phyloP scores from a whole-genome alignment of 179 eudicot species.

The Spinacia oleracea region DNA sequence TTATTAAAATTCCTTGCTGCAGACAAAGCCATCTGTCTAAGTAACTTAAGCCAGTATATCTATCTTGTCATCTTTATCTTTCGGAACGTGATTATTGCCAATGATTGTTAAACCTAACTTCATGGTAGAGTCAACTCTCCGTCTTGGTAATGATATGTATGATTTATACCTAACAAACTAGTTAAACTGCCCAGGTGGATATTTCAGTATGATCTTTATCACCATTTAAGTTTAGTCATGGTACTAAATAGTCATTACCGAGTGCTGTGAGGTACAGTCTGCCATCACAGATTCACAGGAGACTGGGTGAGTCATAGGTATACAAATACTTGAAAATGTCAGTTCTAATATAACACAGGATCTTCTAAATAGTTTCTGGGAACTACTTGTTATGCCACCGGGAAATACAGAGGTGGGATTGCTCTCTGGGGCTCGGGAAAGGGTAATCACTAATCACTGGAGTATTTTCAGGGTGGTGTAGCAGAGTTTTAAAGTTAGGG shows the following conservation, averaged over 20 bases:
- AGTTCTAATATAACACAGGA: neutral
- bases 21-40: conserved; percentile 24
- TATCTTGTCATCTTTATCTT: conserved; percentile 11
- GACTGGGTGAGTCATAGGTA: no score
- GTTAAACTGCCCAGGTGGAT: conserved; percentile 11
- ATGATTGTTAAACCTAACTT: conserved; percentile 28
- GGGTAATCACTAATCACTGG: neutral
- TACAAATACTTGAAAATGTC: neutral
- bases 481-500: neutral
- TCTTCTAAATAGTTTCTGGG: neutral
- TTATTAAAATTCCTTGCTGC: conserved; percentile 14
- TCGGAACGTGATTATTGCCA: conserved; percentile 7
- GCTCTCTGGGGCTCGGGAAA: neutral
- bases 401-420: neutral
- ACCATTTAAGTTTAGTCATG: neutral
- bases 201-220: conserved; percentile 15
- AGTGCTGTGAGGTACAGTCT: conserved; percentile 1
- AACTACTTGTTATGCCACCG: neutral
- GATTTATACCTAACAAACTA: conserved; percentile 15
- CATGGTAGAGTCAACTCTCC: conserved; percentile 19
- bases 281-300: neutral
- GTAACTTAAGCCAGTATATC: conserved; percentile 20
- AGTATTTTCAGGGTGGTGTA: neutral
- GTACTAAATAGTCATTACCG: neutral
- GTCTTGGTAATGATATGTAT: conserved; percentile 2